Percentiles rank a stretch among this genome's conserved stretches.
phyloP scores from a whole-genome alignment of 768 basidiomycete species.

The Neoboletus brunneissimus region DNA sequence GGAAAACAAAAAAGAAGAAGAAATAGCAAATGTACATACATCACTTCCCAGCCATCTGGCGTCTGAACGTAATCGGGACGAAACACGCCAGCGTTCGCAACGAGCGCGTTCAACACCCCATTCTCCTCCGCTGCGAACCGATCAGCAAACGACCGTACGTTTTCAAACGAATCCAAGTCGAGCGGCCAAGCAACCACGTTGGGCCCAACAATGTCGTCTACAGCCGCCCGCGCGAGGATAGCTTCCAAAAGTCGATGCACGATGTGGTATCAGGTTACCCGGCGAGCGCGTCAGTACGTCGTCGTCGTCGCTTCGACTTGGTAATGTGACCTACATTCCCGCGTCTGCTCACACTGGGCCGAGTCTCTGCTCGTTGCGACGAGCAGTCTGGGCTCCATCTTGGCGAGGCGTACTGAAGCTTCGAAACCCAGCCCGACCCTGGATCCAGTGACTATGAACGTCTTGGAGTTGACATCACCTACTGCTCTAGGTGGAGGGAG shows the following conservation, averaged over 20 bases:
- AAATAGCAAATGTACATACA: slow-evolving; percentile 37
- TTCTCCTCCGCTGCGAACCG: slow-evolving; percentile 23
- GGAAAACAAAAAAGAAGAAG: background rate
- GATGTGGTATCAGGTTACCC: background rate
- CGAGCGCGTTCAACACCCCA: slow-evolving; percentile 25
- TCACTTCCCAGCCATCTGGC: slow-evolving; percentile 46
- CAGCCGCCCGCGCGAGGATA: slow-evolving; percentile 11
- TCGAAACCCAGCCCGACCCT: slow-evolving; percentile 39
- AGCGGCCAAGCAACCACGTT: slow-evolving; percentile 31
- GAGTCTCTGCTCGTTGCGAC: slow-evolving; percentile 34
- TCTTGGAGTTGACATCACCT: slow-evolving; percentile 42
- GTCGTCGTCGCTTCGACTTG: background rate
- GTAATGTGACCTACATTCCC: slow-evolving; percentile 3
- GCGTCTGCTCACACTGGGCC: slow-evolving; percentile 20
- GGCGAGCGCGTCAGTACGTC: background rate
- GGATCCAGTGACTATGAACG: slow-evolving; percentile 46
- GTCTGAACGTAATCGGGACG: slow-evolving; percentile 24
- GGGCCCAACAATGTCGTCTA: background rate
- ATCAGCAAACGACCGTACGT: slow-evolving; percentile 31
- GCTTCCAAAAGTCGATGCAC: background rate
- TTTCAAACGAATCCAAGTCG: slow-evolving; percentile 31
- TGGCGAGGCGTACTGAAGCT: slow-evolving; percentile 30
- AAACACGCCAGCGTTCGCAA: slow-evolving; percentile 31
- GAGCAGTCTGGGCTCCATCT: slow-evolving; percentile 29
- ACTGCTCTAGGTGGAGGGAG: slow-evolving; percentile 6